phyloP scores from a whole-genome alignment of 2,329 filamentous ascomycete species.

The Blastomyces percursus region DNA sequence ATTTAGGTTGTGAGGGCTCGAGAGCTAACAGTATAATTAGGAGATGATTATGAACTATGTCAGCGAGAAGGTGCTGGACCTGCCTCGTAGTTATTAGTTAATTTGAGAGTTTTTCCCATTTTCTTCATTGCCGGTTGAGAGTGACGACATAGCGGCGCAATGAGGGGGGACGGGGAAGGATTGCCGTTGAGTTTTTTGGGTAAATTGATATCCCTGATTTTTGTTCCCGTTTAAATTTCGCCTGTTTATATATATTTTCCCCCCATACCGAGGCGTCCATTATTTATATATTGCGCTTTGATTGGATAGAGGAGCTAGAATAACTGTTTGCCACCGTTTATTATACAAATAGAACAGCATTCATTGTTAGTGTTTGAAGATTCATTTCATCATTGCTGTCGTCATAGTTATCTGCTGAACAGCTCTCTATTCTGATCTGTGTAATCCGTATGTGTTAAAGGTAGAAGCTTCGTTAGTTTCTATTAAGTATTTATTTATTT shows the following conservation, averaged over 20 bases:
- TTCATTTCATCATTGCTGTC: background rate
- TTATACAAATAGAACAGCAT: background rate
- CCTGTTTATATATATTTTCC: background rate
- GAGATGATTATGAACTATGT: slow-evolving; percentile 40
- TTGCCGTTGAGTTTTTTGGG: background rate
- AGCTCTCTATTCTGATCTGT: too few relatives aligned
- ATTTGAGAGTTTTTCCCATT: background rate
- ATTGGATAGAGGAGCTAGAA: too few relatives aligned
- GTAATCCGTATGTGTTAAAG: too few relatives aligned
- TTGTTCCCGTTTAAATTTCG: background rate
- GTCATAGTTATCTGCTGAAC: background rate
- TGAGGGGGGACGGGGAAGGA: too few relatives aligned
- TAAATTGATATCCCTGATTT: background rate
- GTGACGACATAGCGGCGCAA: background rate
- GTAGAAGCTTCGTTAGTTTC: background rate
- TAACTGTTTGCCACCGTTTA: background rate
- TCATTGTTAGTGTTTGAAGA: background rate
- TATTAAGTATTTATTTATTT: background rate
- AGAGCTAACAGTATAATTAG: slow-evolving; percentile 16
- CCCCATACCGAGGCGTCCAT: too few relatives aligned
- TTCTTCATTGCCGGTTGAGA: background rate
- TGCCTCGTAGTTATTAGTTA: slow-evolving; percentile 34
- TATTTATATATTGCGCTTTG: too few relatives aligned
- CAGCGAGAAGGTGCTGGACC: slow-evolving; percentile 34
- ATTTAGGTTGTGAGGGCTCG: background rate